Evolutionary conservation across 768 basidiomycete genomes (phyloP).

Genomic region (Wakefieldia striispora): DNA sequence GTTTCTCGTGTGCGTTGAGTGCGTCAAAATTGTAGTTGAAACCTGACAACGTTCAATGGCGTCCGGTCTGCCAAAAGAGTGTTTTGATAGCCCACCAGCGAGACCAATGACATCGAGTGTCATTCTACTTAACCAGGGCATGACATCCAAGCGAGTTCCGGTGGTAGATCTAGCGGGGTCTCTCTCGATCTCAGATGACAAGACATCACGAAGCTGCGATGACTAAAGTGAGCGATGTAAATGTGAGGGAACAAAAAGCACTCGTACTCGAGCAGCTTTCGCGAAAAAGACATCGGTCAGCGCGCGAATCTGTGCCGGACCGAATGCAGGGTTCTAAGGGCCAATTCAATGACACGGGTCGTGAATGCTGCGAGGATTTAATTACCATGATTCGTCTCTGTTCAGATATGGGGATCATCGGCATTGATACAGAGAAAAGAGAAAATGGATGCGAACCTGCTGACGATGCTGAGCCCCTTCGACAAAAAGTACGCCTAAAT

Average conservation of each 20-base stretch:
- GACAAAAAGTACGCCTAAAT: constrained; percentile 47
- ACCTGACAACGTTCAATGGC: constrained; percentile 21
- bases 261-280: constrained; percentile 49
- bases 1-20: constrained; percentile 22
- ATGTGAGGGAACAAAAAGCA: background rate
- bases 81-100: constrained; percentile 26
- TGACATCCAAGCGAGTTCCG: constrained; percentile 28
- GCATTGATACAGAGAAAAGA: no score
- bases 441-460: constrained; percentile 28
- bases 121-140: constrained; percentile 33
- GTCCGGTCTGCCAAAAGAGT: no score
- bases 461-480: constrained; percentile 41
- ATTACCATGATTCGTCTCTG: constrained; percentile 32
- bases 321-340: constrained; percentile 63
- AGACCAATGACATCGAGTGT: constrained; percentile 45
- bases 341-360: background rate
- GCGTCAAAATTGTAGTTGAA: constrained; percentile 39
- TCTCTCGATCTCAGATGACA: constrained; percentile 34
- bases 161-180: constrained; percentile 19
- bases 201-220: constrained; percentile 49
- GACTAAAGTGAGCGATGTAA: background rate
- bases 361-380: background rate
- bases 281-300: constrained; percentile 55
- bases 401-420: background rate
- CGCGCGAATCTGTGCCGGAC: constrained; percentile 54